These are phyloP conservation scores for Gentiana dahurica DNA, from an alignment of 257 asterid genomes.

Conservation along the genomic window DNA sequence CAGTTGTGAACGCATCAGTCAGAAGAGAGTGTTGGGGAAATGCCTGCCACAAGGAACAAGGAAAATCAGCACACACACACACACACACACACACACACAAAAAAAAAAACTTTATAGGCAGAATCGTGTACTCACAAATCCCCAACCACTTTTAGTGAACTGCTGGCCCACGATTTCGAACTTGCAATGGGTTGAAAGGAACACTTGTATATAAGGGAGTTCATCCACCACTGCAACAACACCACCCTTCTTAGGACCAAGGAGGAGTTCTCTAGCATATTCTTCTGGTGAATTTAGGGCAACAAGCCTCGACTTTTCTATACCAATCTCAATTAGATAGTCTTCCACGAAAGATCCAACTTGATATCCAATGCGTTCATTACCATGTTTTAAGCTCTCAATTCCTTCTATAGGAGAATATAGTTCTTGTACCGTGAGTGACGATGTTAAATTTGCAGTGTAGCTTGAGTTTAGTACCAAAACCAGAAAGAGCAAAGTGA, in stretches of 20 bases:
- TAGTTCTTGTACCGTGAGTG: conserved; percentile 55
- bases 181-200: conserved; percentile 38
- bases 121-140: conserved; percentile 5
- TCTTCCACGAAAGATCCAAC: conserved; percentile 53
- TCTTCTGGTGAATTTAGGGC: conserved; percentile 46
- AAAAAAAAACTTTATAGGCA: no score
- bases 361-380: conserved; percentile 56
- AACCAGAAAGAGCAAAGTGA: conserved; percentile 58
- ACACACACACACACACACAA: no score
- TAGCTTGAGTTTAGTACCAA: conserved; percentile 56
- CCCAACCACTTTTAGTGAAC: conserved; percentile 37
- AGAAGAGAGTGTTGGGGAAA: conserved; percentile 58
- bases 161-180: conserved; percentile 52
- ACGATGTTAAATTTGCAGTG: conserved; percentile 65
- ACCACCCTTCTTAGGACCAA: conserved; percentile 46
- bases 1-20: conserved; percentile 45
- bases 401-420: conserved; percentile 50
- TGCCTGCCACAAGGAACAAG: conserved; percentile 30
- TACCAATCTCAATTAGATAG: conserved; percentile 40
- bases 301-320: conserved; percentile 43
- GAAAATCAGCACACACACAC: background rate
- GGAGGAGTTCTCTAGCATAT: conserved; percentile 37
- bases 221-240: conserved; percentile 70
- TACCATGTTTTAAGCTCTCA: conserved; percentile 34
- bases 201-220: conserved; percentile 43